A percentile compares a stretch with the other conserved stretches of the same genome.
These are phyloP conservation scores for Nicotiana sylvestris DNA, from an alignment of 257 asterid species.

Conservation along the genomic window DNA sequence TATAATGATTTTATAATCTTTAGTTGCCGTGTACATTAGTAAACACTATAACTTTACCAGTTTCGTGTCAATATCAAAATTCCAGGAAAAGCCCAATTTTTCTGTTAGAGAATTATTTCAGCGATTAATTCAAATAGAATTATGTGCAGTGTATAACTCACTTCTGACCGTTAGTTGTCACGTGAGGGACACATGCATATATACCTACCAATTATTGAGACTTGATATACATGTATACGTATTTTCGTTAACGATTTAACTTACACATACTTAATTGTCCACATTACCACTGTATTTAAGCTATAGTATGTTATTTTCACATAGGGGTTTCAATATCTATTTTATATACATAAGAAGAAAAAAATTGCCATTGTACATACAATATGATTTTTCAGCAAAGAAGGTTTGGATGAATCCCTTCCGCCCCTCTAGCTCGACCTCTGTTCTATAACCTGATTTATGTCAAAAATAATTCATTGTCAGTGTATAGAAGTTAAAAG, in stretches of 20 bases:
- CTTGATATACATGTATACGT: background rate
- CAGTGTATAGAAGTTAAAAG: background rate
- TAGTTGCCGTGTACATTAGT: background rate
- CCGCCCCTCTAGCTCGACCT: too few species aligned
- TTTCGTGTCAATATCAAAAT: background rate
- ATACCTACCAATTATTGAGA: background rate
- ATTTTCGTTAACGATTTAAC: background rate
- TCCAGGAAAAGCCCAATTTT: background rate
- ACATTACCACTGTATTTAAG: background rate
- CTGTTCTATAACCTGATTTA: too few species aligned
- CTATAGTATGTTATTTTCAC: background rate
- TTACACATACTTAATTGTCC: background rate
- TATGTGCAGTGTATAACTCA: background rate
- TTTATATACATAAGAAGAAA: too few species aligned
- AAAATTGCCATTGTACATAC: too few species aligned
- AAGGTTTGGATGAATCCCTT: too few species aligned
- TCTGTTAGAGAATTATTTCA: background rate
- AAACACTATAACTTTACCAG: too few species aligned
- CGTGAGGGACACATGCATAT: background rate
- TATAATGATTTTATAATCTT: background rate
- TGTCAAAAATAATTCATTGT: background rate
- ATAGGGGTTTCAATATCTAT: too few species aligned
- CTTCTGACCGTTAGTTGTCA: background rate
- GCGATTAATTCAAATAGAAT: background rate
- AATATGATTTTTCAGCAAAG: too few species aligned